Conservation (phyloP, 2,329 filamentous ascomycete species). For the Teratosphaeria viscida region DNA sequence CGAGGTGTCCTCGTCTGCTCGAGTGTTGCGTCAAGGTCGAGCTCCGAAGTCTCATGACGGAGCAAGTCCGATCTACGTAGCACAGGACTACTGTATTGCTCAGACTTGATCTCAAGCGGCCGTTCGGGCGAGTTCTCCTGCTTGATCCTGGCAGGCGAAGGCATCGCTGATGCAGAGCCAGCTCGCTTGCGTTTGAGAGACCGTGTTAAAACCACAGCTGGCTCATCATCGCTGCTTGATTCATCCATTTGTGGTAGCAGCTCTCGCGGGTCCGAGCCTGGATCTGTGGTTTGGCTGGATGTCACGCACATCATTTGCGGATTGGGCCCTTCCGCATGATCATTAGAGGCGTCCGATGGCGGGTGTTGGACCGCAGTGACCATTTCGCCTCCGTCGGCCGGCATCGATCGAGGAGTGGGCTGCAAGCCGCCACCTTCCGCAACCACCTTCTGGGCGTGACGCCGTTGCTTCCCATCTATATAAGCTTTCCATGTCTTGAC, state of each 20-base stretch:
- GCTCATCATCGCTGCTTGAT: slow-evolving; percentile 29
- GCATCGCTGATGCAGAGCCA: slow-evolving; percentile 8
- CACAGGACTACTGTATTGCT: slow-evolving; percentile 27
- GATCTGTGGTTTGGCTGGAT: slow-evolving; percentile 37
- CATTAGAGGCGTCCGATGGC: background rate
- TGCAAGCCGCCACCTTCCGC: background rate
- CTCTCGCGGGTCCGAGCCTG: slow-evolving; percentile 15
- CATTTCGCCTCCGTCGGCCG: background rate
- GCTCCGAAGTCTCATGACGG: slow-evolving; percentile 34
- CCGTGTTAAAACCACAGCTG: slow-evolving; percentile 32
- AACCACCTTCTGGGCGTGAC: background rate
- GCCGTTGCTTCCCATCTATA: slow-evolving; percentile 2
- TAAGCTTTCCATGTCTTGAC: slow-evolving; percentile 24
- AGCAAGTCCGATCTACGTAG: slow-evolving; percentile 10
- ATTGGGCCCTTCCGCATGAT: background rate
- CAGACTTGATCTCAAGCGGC: slow-evolving; percentile 30
- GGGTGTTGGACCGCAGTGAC: background rate
- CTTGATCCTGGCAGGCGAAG: slow-evolving; percentile 15
- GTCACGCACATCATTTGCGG: slow-evolving; percentile 6
- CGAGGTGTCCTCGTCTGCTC: slow-evolving; percentile 25
- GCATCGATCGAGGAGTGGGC: background rate
- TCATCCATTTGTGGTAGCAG: background rate
- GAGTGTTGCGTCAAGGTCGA: slow-evolving; percentile 28
- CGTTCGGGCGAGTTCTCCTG: slow-evolving; percentile 15
- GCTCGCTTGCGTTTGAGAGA: slow-evolving; percentile 34